Evolutionary conservation across 495 filamentous ascomycete species (phyloP), one percentile per base, ranked within the genome.

Genomic region (Tricharina praecox): DNA sequence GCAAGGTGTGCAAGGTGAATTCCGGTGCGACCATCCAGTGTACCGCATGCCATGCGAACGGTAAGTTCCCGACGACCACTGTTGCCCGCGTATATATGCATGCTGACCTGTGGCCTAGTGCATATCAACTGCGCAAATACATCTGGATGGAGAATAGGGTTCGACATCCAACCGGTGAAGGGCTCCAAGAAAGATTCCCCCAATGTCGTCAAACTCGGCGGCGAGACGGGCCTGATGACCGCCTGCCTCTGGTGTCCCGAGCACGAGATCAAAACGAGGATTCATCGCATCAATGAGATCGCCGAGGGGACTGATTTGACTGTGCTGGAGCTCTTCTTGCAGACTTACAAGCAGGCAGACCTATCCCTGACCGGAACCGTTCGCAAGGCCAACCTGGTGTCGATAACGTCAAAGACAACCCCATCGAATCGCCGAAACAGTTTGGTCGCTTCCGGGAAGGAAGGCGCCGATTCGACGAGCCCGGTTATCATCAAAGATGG

Each of bases 331-430:
- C 69, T 88, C 9, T 99, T 80, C 58, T 80, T 78, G 21, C 74
- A 74, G 44, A 86, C 80, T 34, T 94, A 83, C 69, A 99, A 96
- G 65, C 88, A 96, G 62, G 86, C 88, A 16, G 90, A 99, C 54
- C 70, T 88, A 18, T 74, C 81, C 15, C 64, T 93, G 45, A 94
- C 86, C 5, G 88, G 88, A 18, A 94, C 90, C 15, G 79, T 86
- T 34, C 78, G 90, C 18, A 95, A 93, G 59, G 88, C 92, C 18
- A 77, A 74, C 24, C 70, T 78, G 19, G 66, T 78, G 50, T 54
- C 58, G 9, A 57, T 61, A 13, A 53, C 58, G 2, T 56, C 58
- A 30, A 61, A 61, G 41, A 52, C 58, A 25, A 59, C 49, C 20
- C 24, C 8, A 19, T 48, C 57, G 19, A 47, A 53, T 47, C 50